phyloP scores from a whole-genome alignment of 805 yeast species.

The Trichomonascus vanleenenianus region DNA sequence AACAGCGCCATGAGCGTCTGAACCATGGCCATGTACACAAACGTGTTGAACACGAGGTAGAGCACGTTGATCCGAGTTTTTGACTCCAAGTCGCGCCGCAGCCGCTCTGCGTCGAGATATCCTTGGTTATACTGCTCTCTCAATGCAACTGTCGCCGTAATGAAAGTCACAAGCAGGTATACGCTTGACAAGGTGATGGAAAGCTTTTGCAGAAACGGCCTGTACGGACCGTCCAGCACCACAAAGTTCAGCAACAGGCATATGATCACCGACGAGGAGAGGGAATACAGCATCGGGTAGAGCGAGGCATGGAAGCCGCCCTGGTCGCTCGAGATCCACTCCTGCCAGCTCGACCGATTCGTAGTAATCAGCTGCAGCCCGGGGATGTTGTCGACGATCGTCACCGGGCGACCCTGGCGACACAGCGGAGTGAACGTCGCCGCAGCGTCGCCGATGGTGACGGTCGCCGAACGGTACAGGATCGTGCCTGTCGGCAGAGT shows the following conservation, averaged over 20 bases:
- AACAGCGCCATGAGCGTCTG: constrained; percentile 63
- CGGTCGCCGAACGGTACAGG: not conserved
- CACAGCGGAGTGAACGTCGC: constrained; percentile 14
- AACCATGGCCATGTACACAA: constrained; percentile 61
- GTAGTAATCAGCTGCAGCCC: constrained; percentile 5
- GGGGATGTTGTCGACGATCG: constrained; percentile 7
- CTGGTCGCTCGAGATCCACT: constrained; percentile 8
- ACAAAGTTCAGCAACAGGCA: constrained; percentile 51
- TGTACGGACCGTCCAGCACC: constrained; percentile 54
- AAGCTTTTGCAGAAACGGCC: constrained; percentile 37
- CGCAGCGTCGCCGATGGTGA: not conserved
- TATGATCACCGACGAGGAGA: constrained; percentile 58
- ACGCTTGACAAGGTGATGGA: constrained; percentile 48
- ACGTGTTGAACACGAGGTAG: constrained; percentile 41
- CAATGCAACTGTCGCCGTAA: constrained; percentile 40
- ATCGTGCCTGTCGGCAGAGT: not conserved
- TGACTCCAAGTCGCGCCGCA: constrained; percentile 38
- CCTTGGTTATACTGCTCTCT: constrained; percentile 40
- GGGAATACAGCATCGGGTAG: constrained; percentile 53
- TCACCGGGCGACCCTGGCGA: constrained; percentile 13
- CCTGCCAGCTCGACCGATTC: constrained; percentile 6
- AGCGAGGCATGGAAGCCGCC: constrained; percentile 22
- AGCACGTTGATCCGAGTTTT: constrained; percentile 43
- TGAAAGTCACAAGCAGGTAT: constrained; percentile 45
- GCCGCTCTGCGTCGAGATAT: constrained; percentile 33